Evolutionary conservation across 257 asterid species (phyloP).

Genomic region (Solanum phureja): DNA sequence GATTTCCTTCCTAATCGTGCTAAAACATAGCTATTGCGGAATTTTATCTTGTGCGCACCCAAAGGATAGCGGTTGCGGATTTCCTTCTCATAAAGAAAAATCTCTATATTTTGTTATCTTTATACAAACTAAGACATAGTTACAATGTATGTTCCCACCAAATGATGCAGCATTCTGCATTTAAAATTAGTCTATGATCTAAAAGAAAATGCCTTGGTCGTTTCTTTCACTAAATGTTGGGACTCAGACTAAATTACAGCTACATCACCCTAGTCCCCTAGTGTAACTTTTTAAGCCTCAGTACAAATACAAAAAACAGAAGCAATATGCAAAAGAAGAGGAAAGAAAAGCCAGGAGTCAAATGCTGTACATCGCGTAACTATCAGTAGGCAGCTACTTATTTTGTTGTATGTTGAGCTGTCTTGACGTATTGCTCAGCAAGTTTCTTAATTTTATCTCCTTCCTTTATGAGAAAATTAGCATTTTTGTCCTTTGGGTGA

Average conservation of each 20-base stretch:
- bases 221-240: background rate
- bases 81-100: too few species aligned
- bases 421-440: conserved; percentile 78
- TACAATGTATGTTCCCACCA: background rate
- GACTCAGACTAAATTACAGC: background rate
- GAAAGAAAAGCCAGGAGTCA: background rate
- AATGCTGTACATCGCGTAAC: background rate
- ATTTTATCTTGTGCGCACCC: too few species aligned
- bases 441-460: conserved; percentile 94
- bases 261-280: background rate
- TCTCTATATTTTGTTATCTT: background rate
- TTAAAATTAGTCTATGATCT: background rate
- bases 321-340: background rate
- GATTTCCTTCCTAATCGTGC: too few species aligned
- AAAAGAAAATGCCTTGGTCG: background rate
- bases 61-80: too few species aligned
- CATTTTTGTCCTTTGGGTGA: conserved; percentile 75
- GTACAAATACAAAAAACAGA: background rate
- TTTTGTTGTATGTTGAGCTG: conserved; percentile 52
- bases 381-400: background rate
- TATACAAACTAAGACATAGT: background rate
- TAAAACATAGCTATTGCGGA: too few species aligned
- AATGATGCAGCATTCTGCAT: background rate
- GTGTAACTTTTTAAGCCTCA: background rate
- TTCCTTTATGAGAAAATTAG: conserved; percentile 91